Conservation (phyloP, 306 rosid species). For the Glycyrrhiza uralensis region DNA sequence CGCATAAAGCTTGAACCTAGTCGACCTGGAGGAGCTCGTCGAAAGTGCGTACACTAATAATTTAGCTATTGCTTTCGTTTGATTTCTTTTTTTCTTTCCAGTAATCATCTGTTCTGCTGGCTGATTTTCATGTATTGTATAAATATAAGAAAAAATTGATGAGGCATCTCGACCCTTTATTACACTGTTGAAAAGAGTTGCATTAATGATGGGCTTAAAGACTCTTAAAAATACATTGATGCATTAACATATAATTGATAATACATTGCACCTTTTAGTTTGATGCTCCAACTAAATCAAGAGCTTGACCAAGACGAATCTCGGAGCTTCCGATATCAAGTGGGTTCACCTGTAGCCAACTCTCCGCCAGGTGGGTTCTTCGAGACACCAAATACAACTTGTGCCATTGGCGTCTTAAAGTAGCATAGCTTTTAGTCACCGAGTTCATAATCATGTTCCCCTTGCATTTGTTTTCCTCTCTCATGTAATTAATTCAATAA, state of each 20-base stretch:
- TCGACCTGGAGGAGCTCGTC: slow-evolving; percentile 99
- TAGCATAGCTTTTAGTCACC: neutral
- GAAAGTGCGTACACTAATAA: slow-evolving; percentile 61
- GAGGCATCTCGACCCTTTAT: neutral
- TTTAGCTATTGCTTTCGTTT: slow-evolving; percentile 12
- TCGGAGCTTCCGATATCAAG: slow-evolving; percentile 70
- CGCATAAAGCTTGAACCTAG: slow-evolving; percentile 99
- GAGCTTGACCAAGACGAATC: slow-evolving; percentile 93
- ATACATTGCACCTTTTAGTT: slow-evolving; percentile 40
- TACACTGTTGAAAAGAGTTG: neutral
- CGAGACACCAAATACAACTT: slow-evolving; percentile 2
- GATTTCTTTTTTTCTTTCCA: neutral
- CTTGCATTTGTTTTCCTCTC: slow-evolving; percentile 19
- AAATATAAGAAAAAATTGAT: neutral
- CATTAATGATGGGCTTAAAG: neutral
- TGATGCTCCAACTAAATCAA: slow-evolving; percentile 91
- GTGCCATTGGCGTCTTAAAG: slow-evolving; percentile 7
- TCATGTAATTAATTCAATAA: slow-evolving; percentile 19
- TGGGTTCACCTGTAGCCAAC: slow-evolving; percentile 81
- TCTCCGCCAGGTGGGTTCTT: slow-evolving; percentile 90
- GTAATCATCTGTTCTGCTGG: neutral
- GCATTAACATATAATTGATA: slow-evolving; percentile 12
- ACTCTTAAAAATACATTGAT: neutral
- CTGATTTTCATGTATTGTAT: neutral
- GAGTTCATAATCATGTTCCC: neutral